Evolutionary conservation across 1,139 yeast genomes (phyloP), one percentile per base, ranked within the genome.

Genomic region (Kazachstania sp.): DNA sequence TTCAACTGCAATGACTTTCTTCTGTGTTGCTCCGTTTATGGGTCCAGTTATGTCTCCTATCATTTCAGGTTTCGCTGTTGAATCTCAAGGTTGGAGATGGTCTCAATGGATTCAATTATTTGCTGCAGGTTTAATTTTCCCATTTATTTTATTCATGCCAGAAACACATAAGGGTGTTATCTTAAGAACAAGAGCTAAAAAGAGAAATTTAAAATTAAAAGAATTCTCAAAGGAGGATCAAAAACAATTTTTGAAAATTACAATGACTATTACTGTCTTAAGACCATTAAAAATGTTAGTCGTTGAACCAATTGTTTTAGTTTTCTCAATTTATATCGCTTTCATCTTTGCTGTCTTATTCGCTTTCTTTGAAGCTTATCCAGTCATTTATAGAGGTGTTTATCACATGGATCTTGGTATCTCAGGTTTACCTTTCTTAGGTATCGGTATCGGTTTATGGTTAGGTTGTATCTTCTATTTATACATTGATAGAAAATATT

Each of bases 41-140:
- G 95, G 95, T 51, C 95, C 95, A 1, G 84, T 83, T 39, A 66
- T 85, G 45, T 94, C 95, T 42, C 95, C 95, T 19, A 73, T 86
- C 45, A 77, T 86, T 60, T 95, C 95, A 47, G 87, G 88, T 0
- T 85, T 80, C 61, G 85, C 85, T 19, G 83, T 81, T 19, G 79
- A 81, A 59, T 62, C 73, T 46, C 76, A 81, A 60, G 79, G 79
- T 50, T 83, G 94, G 87, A 72, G 79, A 63, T 86, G 95, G 94
- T 68, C 81, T 18, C 71, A 81, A 71, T 85, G 92, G 90, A 81
- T 84, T 37, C 78, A 79, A 54, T 67, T 85, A 52, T 81, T 84
- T 75, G 78, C 83, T 55, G 80, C 83, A 39, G 94, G 90, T 34
- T 68, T 73, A n/a, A 66, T 79, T 41, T 70, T 81, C 54, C 78